phyloP scores from a whole-genome alignment of 768 basidiomycete species.

The Russula griseocarnosa region DNA sequence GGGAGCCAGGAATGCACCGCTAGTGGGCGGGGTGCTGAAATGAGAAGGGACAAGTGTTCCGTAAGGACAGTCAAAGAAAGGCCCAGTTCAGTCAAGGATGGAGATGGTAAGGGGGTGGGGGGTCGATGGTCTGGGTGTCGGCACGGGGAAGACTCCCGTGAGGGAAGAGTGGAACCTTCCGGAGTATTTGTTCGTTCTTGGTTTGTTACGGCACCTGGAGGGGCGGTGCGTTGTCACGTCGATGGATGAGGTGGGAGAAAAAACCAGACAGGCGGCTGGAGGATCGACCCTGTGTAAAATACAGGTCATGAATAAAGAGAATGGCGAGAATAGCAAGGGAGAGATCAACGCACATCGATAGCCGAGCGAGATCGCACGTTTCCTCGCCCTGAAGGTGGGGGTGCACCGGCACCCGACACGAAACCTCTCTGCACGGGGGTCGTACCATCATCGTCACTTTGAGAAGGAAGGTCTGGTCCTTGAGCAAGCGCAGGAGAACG shows the following conservation, averaged over 20 bases:
- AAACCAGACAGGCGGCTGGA: conserved; percentile 82
- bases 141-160: conserved; percentile 51
- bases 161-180: conserved; percentile 38
- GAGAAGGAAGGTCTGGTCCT: conserved; percentile 28
- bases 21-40: conserved; percentile 70
- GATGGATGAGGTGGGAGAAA: conserved; percentile 71
- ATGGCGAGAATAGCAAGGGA: background rate
- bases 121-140: conserved; percentile 50
- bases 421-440: conserved; percentile 30
- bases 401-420: conserved; percentile 6
- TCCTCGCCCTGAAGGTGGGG: conserved; percentile 14
- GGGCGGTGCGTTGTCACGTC: conserved; percentile 49
- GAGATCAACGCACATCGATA: conserved; percentile 49
- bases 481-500: conserved; percentile 37
- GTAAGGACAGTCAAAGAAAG: conserved; percentile 67
- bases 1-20: conserved; percentile 75
- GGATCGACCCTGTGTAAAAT: conserved; percentile 46
- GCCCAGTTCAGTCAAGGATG: conserved; percentile 71
- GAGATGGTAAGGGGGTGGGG: conserved; percentile 75
- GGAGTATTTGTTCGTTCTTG: conserved; percentile 28
- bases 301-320: conserved; percentile 23
- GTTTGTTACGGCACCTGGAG: conserved; percentile 22
- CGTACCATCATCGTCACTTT: conserved; percentile 16
- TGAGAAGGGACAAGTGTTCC: conserved; percentile 68
- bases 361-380: conserved; percentile 14